Evolutionary conservation across 83 land plant genomes (phyloP), one percentile per base, ranked within the genome.

Genomic region (Larix sibirica): DNA sequence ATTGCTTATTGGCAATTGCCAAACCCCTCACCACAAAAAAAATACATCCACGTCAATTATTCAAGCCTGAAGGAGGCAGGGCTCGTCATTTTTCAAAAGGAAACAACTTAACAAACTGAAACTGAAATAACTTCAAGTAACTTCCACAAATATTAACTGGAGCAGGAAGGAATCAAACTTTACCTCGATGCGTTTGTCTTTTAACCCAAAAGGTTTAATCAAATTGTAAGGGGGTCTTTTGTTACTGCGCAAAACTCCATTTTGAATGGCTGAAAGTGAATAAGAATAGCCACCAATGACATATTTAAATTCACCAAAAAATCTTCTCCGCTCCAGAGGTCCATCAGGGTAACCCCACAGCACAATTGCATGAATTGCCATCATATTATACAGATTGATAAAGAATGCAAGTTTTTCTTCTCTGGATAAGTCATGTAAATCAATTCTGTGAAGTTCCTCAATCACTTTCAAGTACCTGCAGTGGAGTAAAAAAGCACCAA

Each of bases 351-450:
- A 84, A 61, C 97, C 94, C 81, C 82, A 85, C 21, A 84, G 67
- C 69, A 95, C 70, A 67, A 94, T 88, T n/a, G 91, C 94, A 89
- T 95, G 96, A 62, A 95, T 90, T 62, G 87, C 88, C 96, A 95
- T 93, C 88, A 95, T 91, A 77, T 95, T 95, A 81, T 91, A 90
- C 4, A 95, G 85, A 82, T 95, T 95, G 42, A 95, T 89, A 67
- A 95, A 95, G 78, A 95, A 91, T n/a, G 97, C 89, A 59, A 95
- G 89, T 66, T 91, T 95, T 62, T 95, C 97, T 75, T 95, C 97
- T 80, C 94, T 86, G 78, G 94, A 36, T 64, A 95, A 83, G 59
- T 85, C 81, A 16, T 83, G 79, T 47, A 93, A 69, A 10, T 93
- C 89, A 44, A 95, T 87, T 70, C 97, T 83, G 23, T 95, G 97